A percentile compares a stretch with the other conserved stretches of the same genome.
phyloP scores from a whole-genome alignment of 1,284 basidiomycete species.

The Sporisorium exsertum region DNA sequence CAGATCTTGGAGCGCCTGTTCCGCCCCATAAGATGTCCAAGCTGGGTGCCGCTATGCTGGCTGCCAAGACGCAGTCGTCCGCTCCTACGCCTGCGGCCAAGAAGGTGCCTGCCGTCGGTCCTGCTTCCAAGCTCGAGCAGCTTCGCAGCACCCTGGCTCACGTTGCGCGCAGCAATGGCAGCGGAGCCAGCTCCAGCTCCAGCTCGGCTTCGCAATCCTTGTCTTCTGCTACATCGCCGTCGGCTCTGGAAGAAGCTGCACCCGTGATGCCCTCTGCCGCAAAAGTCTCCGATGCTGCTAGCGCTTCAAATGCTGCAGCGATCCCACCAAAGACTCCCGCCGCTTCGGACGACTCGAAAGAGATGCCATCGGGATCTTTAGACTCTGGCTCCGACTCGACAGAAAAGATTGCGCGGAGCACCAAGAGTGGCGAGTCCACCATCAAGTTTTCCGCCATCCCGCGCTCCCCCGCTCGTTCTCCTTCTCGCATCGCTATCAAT shows the following conservation, averaged over 20 bases:
- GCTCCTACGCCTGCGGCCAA: conserved; percentile 18
- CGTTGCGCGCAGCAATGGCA: conserved; percentile 37
- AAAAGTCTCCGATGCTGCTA: too few relatives aligned
- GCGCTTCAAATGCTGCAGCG: neutral
- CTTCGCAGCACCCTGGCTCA: conserved; percentile 51
- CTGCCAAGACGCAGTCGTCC: conserved; percentile 28
- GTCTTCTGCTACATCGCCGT: conserved; percentile 16
- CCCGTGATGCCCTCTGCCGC: neutral
- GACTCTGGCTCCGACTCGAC: conserved; percentile 42
- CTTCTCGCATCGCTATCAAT: conserved; percentile 26
- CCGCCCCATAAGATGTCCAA: conserved; percentile 43
- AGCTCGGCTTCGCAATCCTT: conserved; percentile 18
- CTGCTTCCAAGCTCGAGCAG: conserved; percentile 47
- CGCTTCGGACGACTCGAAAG: conserved; percentile 4
- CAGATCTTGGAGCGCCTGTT: conserved; percentile 11
- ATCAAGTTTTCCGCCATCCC: conserved; percentile 52
- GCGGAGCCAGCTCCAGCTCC: conserved; percentile 31
- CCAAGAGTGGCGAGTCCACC: conserved; percentile 42
- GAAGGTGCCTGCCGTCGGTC: conserved; percentile 26
- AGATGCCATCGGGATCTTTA: conserved; percentile 11
- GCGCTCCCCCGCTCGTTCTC: conserved; percentile 43
- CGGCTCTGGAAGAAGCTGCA: neutral
- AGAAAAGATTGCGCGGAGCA: conserved; percentile 24
- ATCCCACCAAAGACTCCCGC: neutral
- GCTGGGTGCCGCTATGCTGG: conserved; percentile 26